Percentiles rank a stretch among this genome's conserved stretches.
Conservation (phyloP, 495 filamentous ascomycete genomes). For the Podospora appendiculata region DNA sequence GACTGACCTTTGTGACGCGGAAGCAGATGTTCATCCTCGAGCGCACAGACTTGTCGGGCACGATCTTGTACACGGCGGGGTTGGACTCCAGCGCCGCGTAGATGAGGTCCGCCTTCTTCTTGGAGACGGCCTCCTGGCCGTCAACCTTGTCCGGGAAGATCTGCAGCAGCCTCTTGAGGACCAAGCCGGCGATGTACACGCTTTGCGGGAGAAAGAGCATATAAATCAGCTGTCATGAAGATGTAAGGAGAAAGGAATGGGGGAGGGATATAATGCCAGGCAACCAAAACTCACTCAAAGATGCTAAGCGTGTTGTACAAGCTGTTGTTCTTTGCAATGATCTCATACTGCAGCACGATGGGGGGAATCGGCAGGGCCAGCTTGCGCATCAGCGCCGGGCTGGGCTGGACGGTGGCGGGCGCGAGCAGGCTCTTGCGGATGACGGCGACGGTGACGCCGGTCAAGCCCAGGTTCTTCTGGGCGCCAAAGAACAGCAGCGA, state of each 20-base stretch:
- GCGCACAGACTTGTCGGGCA: slow-evolving; percentile 63
- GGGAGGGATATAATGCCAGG: too few species aligned
- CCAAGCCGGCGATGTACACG: slow-evolving; percentile 80
- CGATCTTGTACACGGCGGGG: slow-evolving; percentile 59
- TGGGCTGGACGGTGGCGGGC: slow-evolving; percentile 47
- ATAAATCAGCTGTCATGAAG: background rate
- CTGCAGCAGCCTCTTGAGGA: slow-evolving; percentile 60
- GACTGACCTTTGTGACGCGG: slow-evolving; percentile 48
- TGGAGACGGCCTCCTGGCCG: slow-evolving; percentile 61
- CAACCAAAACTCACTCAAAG: slow-evolving; percentile 53
- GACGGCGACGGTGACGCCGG: slow-evolving; percentile 78
- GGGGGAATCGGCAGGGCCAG: slow-evolving; percentile 73
- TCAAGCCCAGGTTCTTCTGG: slow-evolving; percentile 84
- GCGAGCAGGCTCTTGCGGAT: slow-evolving; percentile 70
- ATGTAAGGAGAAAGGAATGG: background rate
- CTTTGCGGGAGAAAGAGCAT: slow-evolving; percentile 21
- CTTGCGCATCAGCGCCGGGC: slow-evolving; percentile 57
- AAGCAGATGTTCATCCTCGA: slow-evolving; percentile 94
- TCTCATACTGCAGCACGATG: slow-evolving; percentile 71
- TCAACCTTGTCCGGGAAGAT: slow-evolving; percentile 57
- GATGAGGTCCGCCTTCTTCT: slow-evolving; percentile 63
- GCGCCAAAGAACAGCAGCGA: slow-evolving; percentile 73
- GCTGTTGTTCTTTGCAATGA: slow-evolving; percentile 76
- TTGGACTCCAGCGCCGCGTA: slow-evolving; percentile 70
- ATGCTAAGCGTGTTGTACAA: slow-evolving; percentile 94